Evolutionary conservation across 2,329 filamentous ascomycete genomes (phyloP).

Genomic region (Colletotrichum scovillei): DNA sequence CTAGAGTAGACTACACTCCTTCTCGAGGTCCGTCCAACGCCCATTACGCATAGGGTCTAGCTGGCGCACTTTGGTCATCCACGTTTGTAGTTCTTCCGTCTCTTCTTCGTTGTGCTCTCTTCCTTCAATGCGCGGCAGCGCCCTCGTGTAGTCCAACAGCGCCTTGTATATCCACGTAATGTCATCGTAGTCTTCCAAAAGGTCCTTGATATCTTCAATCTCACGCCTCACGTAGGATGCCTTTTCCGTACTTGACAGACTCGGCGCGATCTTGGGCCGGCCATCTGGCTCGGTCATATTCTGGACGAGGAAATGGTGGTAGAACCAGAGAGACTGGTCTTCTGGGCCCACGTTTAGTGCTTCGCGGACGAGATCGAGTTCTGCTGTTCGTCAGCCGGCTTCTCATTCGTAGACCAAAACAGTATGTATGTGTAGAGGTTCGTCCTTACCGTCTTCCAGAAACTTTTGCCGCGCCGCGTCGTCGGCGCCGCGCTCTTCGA

Average conservation of each 20-base stretch:
- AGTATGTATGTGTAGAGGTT: fast-evolving
- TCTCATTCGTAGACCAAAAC: neutral
- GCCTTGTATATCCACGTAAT: conserved; percentile 91
- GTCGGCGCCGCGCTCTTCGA: conserved; percentile 77
- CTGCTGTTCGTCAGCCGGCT: conserved; percentile 49
- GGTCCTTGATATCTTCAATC: conserved; percentile 77
- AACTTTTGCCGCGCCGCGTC: conserved; percentile 73
- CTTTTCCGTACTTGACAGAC: conserved; percentile 71
- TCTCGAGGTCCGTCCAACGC: conserved; percentile 78
- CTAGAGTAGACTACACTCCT: conserved; percentile 22
- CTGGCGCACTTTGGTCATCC: conserved; percentile 73
- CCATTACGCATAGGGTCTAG: conserved; percentile 81
- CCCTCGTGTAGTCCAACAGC: conserved; percentile 78
- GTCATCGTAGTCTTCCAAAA: conserved; percentile 68
- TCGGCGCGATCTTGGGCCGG: conserved; percentile 70
- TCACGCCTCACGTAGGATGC: conserved; percentile 75
- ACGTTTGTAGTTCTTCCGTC: conserved; percentile 59
- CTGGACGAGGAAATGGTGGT: conserved; percentile 88
- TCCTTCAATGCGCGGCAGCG: conserved; percentile 65
- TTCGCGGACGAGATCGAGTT: conserved; percentile 79
- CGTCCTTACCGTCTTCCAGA: conserved; percentile 72
- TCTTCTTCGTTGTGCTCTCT: conserved; percentile 52
- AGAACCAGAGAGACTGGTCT: conserved; percentile 97
- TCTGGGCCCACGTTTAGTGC: conserved; percentile 91
- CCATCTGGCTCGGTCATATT: conserved; percentile 67